phyloP scores from a whole-genome alignment of 441 rosid genomes.

The Arabidopsis lyrata region DNA sequence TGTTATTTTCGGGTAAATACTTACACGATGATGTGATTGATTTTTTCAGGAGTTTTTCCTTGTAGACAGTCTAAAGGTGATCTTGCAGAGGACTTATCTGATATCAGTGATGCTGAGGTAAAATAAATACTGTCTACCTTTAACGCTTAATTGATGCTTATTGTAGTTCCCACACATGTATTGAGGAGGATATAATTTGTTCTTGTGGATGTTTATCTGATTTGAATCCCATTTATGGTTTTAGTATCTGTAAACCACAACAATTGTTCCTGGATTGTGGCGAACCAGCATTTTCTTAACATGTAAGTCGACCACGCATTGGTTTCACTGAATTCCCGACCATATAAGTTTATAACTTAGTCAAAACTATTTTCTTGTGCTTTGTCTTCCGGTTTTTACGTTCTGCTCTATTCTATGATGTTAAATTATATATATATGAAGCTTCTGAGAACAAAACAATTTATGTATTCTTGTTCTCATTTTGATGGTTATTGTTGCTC shows the following conservation, averaged over 20 bases:
- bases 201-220: constrained; percentile 17
- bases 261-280: constrained; percentile 42
- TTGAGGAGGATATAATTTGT: constrained; percentile 14
- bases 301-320: constrained; percentile 37
- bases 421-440: background rate
- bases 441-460: background rate
- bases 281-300: constrained; percentile 26
- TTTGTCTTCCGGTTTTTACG: constrained; percentile 11
- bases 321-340: constrained; percentile 18
- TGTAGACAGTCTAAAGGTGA: background rate
- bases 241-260: constrained; percentile 41
- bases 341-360: constrained; percentile 12
- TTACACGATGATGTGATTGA: constrained; percentile 1
- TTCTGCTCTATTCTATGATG: background rate
- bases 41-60: constrained; percentile 30
- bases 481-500: constrained; percentile 17
- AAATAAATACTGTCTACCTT: background rate
- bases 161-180: constrained; percentile 8
- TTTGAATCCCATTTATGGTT: constrained; percentile 38
- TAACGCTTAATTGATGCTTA: constrained; percentile 10
- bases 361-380: constrained; percentile 5
- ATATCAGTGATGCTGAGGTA: constrained; percentile 46
- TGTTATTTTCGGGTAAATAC: too few species aligned
- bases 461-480: background rate
- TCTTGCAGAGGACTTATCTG: constrained; percentile 34